A percentile compares a stretch with the other conserved stretches of the same genome.
Conservation (phyloP, 495 filamentous ascomycete genomes). For the Daldinia bambusicola region DNA sequence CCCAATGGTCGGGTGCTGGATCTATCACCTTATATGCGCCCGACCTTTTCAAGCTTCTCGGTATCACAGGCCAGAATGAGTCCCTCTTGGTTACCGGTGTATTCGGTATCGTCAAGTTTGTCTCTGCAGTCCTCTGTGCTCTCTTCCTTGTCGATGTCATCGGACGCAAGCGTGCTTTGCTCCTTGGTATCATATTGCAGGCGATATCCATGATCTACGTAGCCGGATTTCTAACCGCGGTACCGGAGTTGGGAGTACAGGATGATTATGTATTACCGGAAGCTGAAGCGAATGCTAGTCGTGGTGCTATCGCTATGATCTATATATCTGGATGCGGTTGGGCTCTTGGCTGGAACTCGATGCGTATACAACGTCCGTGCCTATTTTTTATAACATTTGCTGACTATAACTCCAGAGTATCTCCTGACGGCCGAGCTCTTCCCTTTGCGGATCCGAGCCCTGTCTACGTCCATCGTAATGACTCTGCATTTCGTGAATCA, state of each 20-base stretch:
- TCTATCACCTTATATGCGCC: constrained; percentile 74
- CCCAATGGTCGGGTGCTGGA: constrained; percentile 76
- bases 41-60: constrained; percentile 72
- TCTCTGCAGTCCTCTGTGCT: constrained; percentile 70
- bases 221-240: constrained; percentile 69
- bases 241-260: constrained; percentile 57
- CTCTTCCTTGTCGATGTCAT: constrained; percentile 80
- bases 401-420: constrained; percentile 57
- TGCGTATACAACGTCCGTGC: constrained; percentile 51
- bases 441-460: constrained; percentile 66
- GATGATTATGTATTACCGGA: constrained; percentile 45
- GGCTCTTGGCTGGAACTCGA: constrained; percentile 79
- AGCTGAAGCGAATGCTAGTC: constrained; percentile 52
- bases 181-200: constrained; percentile 71
- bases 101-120: constrained; percentile 76
- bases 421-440: constrained; percentile 80
- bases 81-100: constrained; percentile 73
- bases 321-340: constrained; percentile 73
- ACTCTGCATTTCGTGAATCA: constrained; percentile 77
- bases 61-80: constrained; percentile 68
- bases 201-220: constrained; percentile 75
- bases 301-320: constrained; percentile 72
- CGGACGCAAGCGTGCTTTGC: constrained; percentile 74
- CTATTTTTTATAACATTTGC: not conserved
- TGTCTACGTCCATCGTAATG: constrained; percentile 63